phyloP scores from a whole-genome alignment of 2,329 filamentous ascomycete species.

The Phialophora tarda region DNA sequence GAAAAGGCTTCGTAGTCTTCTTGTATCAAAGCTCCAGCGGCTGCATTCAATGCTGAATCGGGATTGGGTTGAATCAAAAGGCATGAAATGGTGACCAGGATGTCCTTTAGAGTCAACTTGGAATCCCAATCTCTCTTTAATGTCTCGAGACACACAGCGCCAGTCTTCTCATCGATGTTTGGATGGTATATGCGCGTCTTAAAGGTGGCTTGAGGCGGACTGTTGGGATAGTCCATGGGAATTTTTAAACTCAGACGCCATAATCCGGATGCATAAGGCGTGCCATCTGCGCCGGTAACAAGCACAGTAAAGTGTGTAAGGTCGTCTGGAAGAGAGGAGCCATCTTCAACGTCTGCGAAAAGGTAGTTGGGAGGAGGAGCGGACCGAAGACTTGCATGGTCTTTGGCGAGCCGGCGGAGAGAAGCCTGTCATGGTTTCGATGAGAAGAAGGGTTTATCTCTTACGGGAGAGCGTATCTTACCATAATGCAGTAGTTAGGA shows the following conservation, averaged over 20 bases:
- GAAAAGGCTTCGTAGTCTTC: conserved; percentile 65
- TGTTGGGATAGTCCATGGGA: conserved; percentile 53
- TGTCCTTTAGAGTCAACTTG: conserved; percentile 63
- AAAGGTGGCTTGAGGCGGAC: conserved; percentile 64
- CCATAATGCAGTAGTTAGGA: not conserved
- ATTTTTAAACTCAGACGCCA: conserved; percentile 67
- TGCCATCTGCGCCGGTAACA: conserved; percentile 64
- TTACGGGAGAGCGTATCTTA: not conserved
- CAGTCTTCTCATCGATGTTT: conserved; percentile 67
- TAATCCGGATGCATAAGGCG: conserved; percentile 64
- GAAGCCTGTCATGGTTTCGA: conserved; percentile 40
- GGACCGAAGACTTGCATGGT: conserved; percentile 62
- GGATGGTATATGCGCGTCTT: conserved; percentile 68
- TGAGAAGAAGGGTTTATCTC: not conserved
- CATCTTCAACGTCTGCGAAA: conserved; percentile 53
- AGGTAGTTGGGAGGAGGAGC: conserved; percentile 67
- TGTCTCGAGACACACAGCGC: conserved; percentile 68
- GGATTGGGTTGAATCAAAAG: conserved; percentile 68
- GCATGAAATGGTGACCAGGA: conserved; percentile 65
- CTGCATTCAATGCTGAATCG: conserved; percentile 67
- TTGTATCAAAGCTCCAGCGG: conserved; percentile 63
- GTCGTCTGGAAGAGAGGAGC: conserved; percentile 53
- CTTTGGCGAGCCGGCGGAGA: conserved; percentile 64
- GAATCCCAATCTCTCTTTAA: conserved; percentile 68
- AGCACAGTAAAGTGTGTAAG: conserved; percentile 64